phyloP scores from a whole-genome alignment of 164 flowering plant genomes.

The Platanus orientalis region DNA sequence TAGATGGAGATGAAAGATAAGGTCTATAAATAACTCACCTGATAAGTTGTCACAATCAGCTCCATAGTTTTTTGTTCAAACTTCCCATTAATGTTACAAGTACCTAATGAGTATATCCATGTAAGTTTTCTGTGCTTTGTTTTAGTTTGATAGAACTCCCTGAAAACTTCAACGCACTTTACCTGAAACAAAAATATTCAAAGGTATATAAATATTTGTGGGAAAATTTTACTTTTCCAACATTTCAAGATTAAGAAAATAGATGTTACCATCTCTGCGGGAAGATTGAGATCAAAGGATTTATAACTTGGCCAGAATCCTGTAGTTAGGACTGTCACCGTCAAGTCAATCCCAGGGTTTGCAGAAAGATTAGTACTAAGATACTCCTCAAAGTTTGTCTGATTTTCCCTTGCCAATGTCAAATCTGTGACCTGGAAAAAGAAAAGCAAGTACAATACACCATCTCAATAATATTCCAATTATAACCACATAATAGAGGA shows the following conservation, averaged over 20 bases:
- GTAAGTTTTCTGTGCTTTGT: conserved; percentile 85
- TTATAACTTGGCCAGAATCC: conserved; percentile 90
- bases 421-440: conserved; percentile 63
- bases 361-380: conserved; percentile 39
- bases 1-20: neutral
- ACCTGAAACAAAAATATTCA: conserved; percentile 54
- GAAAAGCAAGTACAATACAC: neutral
- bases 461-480: neutral
- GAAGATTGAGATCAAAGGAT: conserved; percentile 75
- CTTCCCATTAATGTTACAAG: conserved; percentile 72
- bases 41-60: conserved; percentile 80
- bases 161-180: conserved; percentile 78
- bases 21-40: conserved; percentile 37
- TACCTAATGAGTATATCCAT: conserved; percentile 91
- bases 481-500: neutral
- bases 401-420: conserved; percentile 72
- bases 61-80: conserved; percentile 78
- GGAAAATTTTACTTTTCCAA: too few relatives aligned
- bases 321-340: conserved; percentile 77
- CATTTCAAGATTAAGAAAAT: neutral
- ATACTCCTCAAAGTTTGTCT: conserved; percentile 55
- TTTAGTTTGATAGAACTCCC: conserved; percentile 72
- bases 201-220: neutral
- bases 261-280: conserved; percentile 61
- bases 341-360: conserved; percentile 73